A percentile compares a stretch with the other conserved stretches of the same genome.
These are phyloP conservation scores for Thalassiosira hispida DNA, from an alignment of 352 stramenopile genomes.

Conservation along the genomic window DNA sequence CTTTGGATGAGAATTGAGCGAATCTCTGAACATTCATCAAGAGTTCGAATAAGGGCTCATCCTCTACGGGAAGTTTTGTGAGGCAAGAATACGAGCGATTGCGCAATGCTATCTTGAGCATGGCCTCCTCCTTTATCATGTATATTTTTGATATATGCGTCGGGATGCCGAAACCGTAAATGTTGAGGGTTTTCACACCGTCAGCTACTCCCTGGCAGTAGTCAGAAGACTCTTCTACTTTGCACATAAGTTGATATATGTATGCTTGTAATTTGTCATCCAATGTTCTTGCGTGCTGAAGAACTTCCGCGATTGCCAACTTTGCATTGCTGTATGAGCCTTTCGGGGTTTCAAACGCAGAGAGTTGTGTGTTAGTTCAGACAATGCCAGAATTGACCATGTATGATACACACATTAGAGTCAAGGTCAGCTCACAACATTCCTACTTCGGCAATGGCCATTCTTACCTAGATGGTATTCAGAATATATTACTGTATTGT, in stretches of 20 bases:
- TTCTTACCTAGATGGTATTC: conserved; percentile 24
- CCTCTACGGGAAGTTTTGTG: conserved; percentile 8
- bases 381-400: background rate
- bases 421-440: too few relatives aligned
- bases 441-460: background rate
- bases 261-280: conserved; percentile 29
- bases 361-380: background rate
- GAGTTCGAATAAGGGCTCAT: conserved; percentile 9
- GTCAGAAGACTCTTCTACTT: background rate
- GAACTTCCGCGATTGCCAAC: conserved; percentile 15
- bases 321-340: conserved; percentile 9
- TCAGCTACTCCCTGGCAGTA: conserved; percentile 18
- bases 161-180: conserved; percentile 35
- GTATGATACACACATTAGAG: background rate
- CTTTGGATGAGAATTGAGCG: conserved; percentile 24
- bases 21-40: conserved; percentile 3
- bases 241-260: conserved; percentile 9
- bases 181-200: conserved; percentile 26
- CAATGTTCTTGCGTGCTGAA: conserved; percentile 7
- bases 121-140: conserved; percentile 34
- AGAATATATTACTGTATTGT: conserved; percentile 24
- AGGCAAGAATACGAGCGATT: conserved; percentile 32
- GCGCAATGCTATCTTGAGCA: conserved; percentile 31
- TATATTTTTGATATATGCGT: conserved; percentile 8
- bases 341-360: background rate